Base-by-base conservation (phyloP, 1,284 basidiomycete species). In the Cutaneotrichosporon daszewskae region DNA sequence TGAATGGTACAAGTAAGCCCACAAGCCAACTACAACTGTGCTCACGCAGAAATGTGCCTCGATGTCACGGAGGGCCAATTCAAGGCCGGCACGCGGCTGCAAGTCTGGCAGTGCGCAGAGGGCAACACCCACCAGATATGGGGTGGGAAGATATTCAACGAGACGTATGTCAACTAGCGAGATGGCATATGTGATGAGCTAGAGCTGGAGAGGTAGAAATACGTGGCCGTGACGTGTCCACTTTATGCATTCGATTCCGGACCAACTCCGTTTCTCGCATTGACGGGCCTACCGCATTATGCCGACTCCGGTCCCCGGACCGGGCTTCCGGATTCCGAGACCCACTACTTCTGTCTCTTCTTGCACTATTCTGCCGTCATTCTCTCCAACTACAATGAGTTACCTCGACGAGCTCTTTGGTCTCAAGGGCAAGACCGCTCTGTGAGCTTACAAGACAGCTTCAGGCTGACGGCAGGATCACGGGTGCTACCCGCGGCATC, bases 381-480 rank as follows among this genome's bases (percentile, higher is more conserved):
- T 18, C 17, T 34, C 32, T 14, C 42, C 24, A 23, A 46, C 39
- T 16, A 44, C 33, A 20, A 53, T 40, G 27, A 59, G 62, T 20
- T 72, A 68, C 47, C 41, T 72, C 36, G 62, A 71, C 14, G 53
- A 60, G 17, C 63, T 75, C 26, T 76, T 75, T 54, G 61, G 68
- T 35, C 69, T 76, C 34, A 58, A 66, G 22, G 73, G 74, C 54
- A 70, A 72, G 59, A 73, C 71, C 22, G 73, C 72, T 17, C 55
- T 76, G 59, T 67, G 45, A 80, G 62, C 22, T 28, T 6, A 5
- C 6, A 4, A 18, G 7, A 18, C 10, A 3, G 20, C 9, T 13
- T n/a, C 13, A 11, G 12, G 18, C 44, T 43, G 29, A 43, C 40
- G 10, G 9, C 41, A 68, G 66, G n/a, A 44, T 61, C 54, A 72